Conservation (phyloP, 495 filamentous ascomycete species). For the Bombardia bombarda region DNA sequence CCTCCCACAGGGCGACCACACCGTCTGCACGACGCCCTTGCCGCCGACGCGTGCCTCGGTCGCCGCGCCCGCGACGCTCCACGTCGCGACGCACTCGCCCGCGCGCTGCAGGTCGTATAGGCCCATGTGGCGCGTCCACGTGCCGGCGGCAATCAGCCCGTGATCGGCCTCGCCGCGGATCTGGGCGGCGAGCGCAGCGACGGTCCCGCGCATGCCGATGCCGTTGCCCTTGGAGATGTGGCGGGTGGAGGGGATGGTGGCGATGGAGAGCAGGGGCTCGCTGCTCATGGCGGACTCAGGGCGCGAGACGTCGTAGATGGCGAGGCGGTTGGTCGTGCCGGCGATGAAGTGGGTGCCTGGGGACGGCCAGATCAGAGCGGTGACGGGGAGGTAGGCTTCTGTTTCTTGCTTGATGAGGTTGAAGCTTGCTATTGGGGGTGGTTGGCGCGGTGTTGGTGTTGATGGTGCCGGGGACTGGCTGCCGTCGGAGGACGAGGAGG, state of each 20-base stretch:
- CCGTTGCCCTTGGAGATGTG: slow-evolving; percentile 62
- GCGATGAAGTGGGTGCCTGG: slow-evolving; percentile 58
- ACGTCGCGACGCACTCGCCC: slow-evolving; percentile 62
- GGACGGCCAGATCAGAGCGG: slow-evolving; percentile 62
- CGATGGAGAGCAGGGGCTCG: slow-evolving; percentile 53
- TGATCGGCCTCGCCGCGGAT: slow-evolving; percentile 12
- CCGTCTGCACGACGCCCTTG: slow-evolving; percentile 62
- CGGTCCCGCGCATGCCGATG: slow-evolving; percentile 75
- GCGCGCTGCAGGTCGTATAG: slow-evolving; percentile 64
- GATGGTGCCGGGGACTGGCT: slow-evolving; percentile 5
- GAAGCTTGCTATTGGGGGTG: slow-evolving; percentile 50
- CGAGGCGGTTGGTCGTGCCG: slow-evolving; percentile 64
- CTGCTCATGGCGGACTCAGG: slow-evolving; percentile 34
- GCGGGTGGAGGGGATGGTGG: slow-evolving; percentile 68
- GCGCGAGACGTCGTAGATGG: slow-evolving; percentile 69
- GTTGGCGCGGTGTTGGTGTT: slow-evolving; percentile 27
- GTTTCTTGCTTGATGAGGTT: slow-evolving; percentile 64
- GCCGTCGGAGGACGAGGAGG: neutral
- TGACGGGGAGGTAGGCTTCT: slow-evolving; percentile 68
- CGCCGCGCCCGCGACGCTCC: slow-evolving; percentile 40
- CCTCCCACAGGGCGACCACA: slow-evolving; percentile 78
- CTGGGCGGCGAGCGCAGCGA: slow-evolving; percentile 53
- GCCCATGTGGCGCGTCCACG: slow-evolving; percentile 66
- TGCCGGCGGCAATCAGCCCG: slow-evolving; percentile 71
- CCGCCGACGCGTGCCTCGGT: slow-evolving; percentile 42